A percentile compares a stretch with the other conserved stretches of the same genome.
These are phyloP conservation scores for Albizia julibrissin DNA, from an alignment of 306 rosid genomes.

Conservation along the genomic window DNA sequence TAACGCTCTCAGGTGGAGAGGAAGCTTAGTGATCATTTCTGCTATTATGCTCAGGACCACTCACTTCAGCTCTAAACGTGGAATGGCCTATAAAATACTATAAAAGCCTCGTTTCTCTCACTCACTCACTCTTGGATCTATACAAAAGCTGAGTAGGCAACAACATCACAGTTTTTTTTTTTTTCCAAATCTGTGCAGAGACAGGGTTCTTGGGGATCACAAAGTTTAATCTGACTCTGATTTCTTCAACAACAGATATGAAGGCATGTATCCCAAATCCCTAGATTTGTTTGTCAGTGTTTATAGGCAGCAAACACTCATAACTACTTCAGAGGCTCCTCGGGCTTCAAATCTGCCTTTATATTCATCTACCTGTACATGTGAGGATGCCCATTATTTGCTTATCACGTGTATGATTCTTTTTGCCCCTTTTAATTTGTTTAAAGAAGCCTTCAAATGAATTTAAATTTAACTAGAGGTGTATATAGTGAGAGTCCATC, in stretches of 20 bases:
- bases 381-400: conserved; percentile 28
- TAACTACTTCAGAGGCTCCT: conserved; percentile 35
- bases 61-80: conserved; percentile 40
- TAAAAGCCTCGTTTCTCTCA: conserved; percentile 34
- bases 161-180: conserved; percentile 34
- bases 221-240: conserved; percentile 29
- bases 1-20: conserved; percentile 48
- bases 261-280: conserved; percentile 23
- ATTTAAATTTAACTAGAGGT: too few species aligned
- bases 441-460: background rate
- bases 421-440: background rate
- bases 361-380: conserved; percentile 30
- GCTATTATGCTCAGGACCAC: conserved; percentile 47
- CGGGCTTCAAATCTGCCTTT: conserved; percentile 43
- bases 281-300: conserved; percentile 25
- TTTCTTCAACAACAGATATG: conserved; percentile 34
- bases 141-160: conserved; percentile 37
- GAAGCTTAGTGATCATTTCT: conserved; percentile 43
- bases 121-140: conserved; percentile 57
- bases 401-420: background rate
- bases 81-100: conserved; percentile 43
- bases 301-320: conserved; percentile 32
- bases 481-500: too few species aligned
- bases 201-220: conserved; percentile 66
- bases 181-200: conserved; percentile 30